Base-by-base conservation (phyloP, 169 alveolate genomes). In the Plasmodium reichenowi region DNA sequence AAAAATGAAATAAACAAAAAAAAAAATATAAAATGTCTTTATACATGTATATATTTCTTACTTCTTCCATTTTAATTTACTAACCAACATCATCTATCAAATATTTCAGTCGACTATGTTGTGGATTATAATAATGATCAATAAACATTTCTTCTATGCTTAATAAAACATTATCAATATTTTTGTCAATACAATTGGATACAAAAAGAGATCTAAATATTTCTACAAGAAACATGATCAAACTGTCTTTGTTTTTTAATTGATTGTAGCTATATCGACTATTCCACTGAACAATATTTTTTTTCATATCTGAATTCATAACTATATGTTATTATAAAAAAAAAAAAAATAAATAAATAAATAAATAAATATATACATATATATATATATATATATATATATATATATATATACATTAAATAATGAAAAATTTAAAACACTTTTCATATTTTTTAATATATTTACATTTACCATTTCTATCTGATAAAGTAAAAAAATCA, bases 1-100 rank as follows among this genome's bases (percentile, higher is more conserved):
- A 24, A 24, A 24, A 24, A 13, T 15, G 54, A n/a, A 48, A 62
- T 43, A 63, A 1, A 56, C 13, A 73, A 54, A 54, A 24, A 63
- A 32, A 22, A 2, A 3, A 12, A 56, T 15, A 15, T 7, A 26
- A 0, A 45, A 10, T n/a, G 10, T 56, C n/a, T 29, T 73, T 29
- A 60, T 20, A 60, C 2, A 4, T n/a, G 54, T 4, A 54, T 26
- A 72, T 13, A 72, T 32, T 15, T 32, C 12, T 62, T 62, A 26
- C 1, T 10, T 26, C 38, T 38, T 15, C 56, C 29, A 12, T 24
- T 29, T 26, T 64, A 63, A n/a, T 13, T 7, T 17, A 74, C 88
- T 74, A 74, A 74, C 88, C 88, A 48, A 74, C 88, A 67, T 74
- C 88, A 17, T 74, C 88, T 74, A 74, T 74, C 56, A 74, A 74